phyloP scores from a whole-genome alignment of 78 protist genomes.

The Anaeramoeba flamelloides region DNA sequence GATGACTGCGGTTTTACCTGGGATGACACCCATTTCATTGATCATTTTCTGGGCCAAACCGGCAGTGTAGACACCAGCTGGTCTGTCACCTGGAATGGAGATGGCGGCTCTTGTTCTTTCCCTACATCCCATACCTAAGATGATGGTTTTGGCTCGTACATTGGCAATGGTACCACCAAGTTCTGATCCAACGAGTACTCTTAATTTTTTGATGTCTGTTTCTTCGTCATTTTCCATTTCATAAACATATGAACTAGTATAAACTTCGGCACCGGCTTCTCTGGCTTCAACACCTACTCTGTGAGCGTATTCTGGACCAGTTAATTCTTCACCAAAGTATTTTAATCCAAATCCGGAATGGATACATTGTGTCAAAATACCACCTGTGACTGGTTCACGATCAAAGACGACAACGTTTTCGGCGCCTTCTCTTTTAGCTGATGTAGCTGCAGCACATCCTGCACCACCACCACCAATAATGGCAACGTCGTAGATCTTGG shows the following conservation, averaged over 20 bases:
- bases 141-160: not conserved
- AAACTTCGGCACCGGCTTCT: too few relatives aligned
- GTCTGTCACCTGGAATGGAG: not conserved
- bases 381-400: not conserved
- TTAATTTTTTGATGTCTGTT: too few relatives aligned
- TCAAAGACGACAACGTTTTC: not conserved
- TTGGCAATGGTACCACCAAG: too few relatives aligned
- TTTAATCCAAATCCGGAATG: not conserved
- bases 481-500: not conserved
- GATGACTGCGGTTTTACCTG: not conserved
- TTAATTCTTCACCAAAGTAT: not conserved
- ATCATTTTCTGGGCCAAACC: conserved; percentile 1
- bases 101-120: not conserved
- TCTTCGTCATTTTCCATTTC: too few relatives aligned
- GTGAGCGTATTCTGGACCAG: not conserved
- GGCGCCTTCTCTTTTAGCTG: not conserved
- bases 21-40: not conserved
- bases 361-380: not conserved
- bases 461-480: not conserved
- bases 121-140: not conserved
- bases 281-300: not conserved
- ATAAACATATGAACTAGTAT: too few relatives aligned
- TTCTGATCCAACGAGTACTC: too few relatives aligned
- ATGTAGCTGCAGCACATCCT: not conserved
- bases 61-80: conserved; percentile 3